Percentiles rank a stretch among this genome's conserved stretches.
phyloP scores from a whole-genome alignment of 1,284 basidiomycete species.

The Thelephora terrestris region DNA sequence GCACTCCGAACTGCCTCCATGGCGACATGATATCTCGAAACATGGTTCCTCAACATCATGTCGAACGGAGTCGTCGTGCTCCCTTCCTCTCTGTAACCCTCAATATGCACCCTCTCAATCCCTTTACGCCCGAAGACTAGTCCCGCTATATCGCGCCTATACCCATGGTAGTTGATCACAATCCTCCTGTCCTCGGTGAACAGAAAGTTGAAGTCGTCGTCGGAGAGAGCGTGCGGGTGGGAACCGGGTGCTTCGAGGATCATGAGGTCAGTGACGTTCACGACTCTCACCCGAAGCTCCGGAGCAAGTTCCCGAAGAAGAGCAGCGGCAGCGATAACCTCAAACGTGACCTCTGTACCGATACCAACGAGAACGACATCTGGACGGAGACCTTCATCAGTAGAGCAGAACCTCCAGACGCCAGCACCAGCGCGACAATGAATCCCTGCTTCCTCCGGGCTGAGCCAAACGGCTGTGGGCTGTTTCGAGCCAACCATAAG shows the following conservation, averaged over 20 bases:
- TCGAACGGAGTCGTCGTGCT: conserved; percentile 63
- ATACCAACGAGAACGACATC: conserved; percentile 68
- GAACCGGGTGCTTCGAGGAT: conserved; percentile 54
- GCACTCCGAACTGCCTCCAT: conserved; percentile 45
- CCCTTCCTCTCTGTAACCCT: conserved; percentile 59
- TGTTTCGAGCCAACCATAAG: conserved; percentile 84
- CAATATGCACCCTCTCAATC: conserved; percentile 40
- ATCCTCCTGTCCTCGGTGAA: conserved; percentile 66
- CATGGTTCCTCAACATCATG: conserved; percentile 64
- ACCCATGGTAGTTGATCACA: conserved; percentile 83
- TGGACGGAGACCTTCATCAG: conserved; percentile 51
- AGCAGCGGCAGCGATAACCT: conserved; percentile 69
- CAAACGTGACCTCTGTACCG: conserved; percentile 68
- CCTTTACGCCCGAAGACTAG: conserved; percentile 48
- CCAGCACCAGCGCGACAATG: conserved; percentile 72
- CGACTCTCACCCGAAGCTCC: conserved; percentile 63
- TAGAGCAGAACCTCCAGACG: conserved; percentile 68
- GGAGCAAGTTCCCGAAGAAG: conserved; percentile 59
- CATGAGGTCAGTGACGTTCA: conserved; percentile 79
- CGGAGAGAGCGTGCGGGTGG: conserved; percentile 71
- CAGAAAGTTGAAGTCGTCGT: conserved; percentile 54
- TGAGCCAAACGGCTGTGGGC: conserved; percentile 61
- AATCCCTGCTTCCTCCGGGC: conserved; percentile 53
- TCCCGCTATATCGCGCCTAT: conserved; percentile 57
- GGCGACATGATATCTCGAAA: conserved; percentile 56